phyloP scores from a whole-genome alignment of 352 stramenopile species.

The Pythium insidiosum region DNA sequence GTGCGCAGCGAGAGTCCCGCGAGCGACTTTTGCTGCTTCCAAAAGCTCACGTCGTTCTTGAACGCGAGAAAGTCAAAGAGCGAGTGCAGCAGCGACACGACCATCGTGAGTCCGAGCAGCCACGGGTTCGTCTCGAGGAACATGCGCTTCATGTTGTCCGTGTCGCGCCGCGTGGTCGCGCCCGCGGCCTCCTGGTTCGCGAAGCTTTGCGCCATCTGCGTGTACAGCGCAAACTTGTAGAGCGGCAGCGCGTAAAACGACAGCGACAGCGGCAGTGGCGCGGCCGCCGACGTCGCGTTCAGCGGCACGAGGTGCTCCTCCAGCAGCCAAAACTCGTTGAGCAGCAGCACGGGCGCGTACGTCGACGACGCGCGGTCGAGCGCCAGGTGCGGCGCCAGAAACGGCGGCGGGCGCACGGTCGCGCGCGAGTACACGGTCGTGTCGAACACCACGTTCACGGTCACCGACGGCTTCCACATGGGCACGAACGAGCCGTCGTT shows the following conservation, averaged over 20 bases:
- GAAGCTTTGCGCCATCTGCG: constrained; percentile 90
- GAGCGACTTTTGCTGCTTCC: constrained; percentile 96
- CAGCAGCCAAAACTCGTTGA: constrained; percentile 94
- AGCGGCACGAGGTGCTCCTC: constrained; percentile 82
- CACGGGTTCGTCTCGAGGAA: constrained; percentile 98
- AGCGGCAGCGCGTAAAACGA: constrained; percentile 79
- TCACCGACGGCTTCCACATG: constrained; percentile 77
- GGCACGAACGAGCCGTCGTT: constrained; percentile 33
- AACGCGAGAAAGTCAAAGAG: constrained; percentile 99
- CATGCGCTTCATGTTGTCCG: constrained; percentile 92
- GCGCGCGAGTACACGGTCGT: constrained; percentile 51
- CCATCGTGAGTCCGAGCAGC: constrained; percentile 91
- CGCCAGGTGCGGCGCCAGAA: constrained; percentile 51
- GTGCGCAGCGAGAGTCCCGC: constrained; percentile 92
- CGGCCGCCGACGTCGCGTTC: constrained; percentile 77
- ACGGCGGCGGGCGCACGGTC: constrained; percentile 51
- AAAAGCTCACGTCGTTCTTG: constrained; percentile 99
- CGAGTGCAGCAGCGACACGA: constrained; percentile 95
- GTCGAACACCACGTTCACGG: constrained; percentile 69
- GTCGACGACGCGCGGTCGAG: constrained; percentile 41
- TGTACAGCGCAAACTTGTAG: constrained; percentile 92
- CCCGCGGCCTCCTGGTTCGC: constrained; percentile 89
- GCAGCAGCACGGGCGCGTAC: constrained; percentile 88
- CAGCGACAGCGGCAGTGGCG: constrained; percentile 83
- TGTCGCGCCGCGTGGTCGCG: constrained; percentile 83